Conservation (phyloP, 768 basidiomycete genomes). For the Kwoniella sp. region DNA sequence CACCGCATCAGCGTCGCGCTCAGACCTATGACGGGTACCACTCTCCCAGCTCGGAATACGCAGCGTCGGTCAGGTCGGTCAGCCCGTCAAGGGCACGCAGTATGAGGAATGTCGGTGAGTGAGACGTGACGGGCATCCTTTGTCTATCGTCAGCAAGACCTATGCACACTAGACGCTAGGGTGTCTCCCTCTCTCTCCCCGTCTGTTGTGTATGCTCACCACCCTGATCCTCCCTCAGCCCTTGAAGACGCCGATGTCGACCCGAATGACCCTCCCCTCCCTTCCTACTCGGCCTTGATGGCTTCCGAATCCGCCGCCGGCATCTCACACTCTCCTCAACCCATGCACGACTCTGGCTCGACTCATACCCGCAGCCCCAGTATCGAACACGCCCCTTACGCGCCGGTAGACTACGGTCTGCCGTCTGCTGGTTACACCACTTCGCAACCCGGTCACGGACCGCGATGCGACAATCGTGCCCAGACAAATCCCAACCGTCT, state of each 20-base stretch:
- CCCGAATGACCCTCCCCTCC: conserved; percentile 33
- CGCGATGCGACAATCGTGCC: conserved; percentile 2
- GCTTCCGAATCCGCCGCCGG: conserved; percentile 20
- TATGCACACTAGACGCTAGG: background rate
- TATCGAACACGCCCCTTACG: conserved; percentile 35
- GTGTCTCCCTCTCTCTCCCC: background rate
- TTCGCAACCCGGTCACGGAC: conserved; percentile 8
- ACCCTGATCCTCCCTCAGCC: background rate
- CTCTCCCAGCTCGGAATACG: conserved; percentile 9
- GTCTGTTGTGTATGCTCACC: background rate
- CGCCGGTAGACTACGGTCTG: conserved; percentile 41
- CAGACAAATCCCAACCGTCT: conserved; percentile 16
- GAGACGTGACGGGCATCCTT: background rate
- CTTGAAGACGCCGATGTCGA: conserved; percentile 8
- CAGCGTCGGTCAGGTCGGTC: conserved; percentile 6
- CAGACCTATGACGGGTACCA: conserved; percentile 34
- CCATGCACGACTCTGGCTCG: conserved; percentile 9
- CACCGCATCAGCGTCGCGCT: conserved; percentile 23
- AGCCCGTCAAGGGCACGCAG: conserved; percentile 30
- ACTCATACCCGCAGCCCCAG: conserved; percentile 26
- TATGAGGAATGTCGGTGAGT: conserved; percentile 26
- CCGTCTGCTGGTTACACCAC: conserved; percentile 10
- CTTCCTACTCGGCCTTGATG: conserved; percentile 36
- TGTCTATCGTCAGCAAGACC: background rate
- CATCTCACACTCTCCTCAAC: conserved; percentile 27